Conservation (phyloP, 495 filamentous ascomycete genomes). For the Neurospora sp. region DNA sequence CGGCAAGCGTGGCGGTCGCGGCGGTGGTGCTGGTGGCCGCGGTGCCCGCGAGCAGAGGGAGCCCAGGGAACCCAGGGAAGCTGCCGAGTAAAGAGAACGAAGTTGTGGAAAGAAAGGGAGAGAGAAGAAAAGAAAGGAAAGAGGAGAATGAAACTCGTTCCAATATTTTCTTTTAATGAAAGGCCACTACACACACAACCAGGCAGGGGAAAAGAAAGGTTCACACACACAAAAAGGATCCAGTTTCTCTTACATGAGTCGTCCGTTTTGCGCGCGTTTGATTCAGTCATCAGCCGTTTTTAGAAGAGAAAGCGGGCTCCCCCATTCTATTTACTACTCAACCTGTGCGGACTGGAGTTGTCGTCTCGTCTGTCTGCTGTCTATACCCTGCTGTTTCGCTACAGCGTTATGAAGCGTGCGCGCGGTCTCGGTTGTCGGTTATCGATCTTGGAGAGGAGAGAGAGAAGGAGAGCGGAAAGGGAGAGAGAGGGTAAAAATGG, state of each 20-base stretch:
- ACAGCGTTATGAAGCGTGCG: background rate
- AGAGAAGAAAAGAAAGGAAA: conserved; percentile 3
- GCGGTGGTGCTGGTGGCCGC: no score
- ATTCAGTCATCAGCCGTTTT: background rate
- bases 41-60: conserved; percentile 31
- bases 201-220: background rate
- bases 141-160: background rate
- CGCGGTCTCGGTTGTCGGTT: background rate
- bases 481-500: background rate
- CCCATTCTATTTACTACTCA: background rate
- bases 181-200: background rate
- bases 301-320: background rate
- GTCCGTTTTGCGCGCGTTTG: background rate
- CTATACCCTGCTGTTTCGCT: background rate
- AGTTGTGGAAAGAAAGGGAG: background rate
- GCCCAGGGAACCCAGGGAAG: conserved; percentile 30
- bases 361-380: background rate
- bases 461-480: background rate
- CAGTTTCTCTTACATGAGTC: background rate
- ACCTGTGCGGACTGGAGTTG: background rate
- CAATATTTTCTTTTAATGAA: background rate
- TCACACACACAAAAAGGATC: background rate
- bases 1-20: no score
- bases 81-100: conserved; percentile 14
- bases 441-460: background rate